Percentiles rank a stretch among this genome's conserved stretches.
Conservation (phyloP, 306 rosid genomes). For the Herpetospermum pedunculosum region DNA sequence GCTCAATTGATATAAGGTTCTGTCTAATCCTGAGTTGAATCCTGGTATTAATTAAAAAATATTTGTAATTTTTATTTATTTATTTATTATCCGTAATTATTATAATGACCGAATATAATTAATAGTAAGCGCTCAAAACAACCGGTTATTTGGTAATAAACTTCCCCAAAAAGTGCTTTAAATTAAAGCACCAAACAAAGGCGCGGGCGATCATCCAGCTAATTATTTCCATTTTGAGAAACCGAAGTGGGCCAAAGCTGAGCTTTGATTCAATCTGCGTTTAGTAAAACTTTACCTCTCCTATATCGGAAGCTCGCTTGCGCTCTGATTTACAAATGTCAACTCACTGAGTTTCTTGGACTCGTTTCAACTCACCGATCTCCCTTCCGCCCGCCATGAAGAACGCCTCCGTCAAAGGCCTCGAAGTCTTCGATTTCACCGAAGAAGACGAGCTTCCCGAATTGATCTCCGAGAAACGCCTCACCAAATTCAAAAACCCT, state of each 20-base stretch:
- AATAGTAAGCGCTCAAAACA: no score
- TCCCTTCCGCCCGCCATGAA: constrained; percentile 30
- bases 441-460: constrained; percentile 41
- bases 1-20: no score
- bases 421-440: constrained; percentile 45
- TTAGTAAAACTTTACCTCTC: not conserved
- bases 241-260: constrained; percentile 1
- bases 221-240: not conserved
- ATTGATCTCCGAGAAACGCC: constrained; percentile 15
- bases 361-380: constrained; percentile 12
- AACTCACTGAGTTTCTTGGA: not conserved
- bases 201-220: not conserved
- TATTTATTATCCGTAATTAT: no score
- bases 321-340: not conserved
- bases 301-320: not conserved
- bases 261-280: not conserved
- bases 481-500: constrained; percentile 28
- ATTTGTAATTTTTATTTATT: no score
- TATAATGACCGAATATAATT: no score
- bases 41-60: no score
- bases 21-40: no score
- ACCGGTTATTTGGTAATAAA: no score
- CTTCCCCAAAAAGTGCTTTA: not conserved
- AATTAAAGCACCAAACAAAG: not conserved
- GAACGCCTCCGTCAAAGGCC: constrained; percentile 33